Percentiles rank a stretch among this genome's conserved stretches.
Conservation (phyloP, 371 early-diverging fungal species). For the Mucor velutinosus region DNA sequence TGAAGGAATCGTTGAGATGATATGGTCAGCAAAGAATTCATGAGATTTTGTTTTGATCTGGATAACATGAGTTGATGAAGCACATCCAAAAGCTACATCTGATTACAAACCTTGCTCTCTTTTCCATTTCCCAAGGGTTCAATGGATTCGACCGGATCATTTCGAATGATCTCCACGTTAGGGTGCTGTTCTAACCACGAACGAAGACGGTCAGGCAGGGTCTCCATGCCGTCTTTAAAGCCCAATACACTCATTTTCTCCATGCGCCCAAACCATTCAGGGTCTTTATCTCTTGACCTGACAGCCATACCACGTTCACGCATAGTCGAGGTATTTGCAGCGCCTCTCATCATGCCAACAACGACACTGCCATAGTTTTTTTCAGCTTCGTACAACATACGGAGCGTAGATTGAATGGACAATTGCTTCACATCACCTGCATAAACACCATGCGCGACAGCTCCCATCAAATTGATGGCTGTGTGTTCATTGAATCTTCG, state of each 20-base stretch:
- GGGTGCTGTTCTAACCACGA: slow-evolving; percentile 43
- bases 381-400: slow-evolving; percentile 69
- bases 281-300: slow-evolving; percentile 38
- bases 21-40: slow-evolving; percentile 17
- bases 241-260: slow-evolving; percentile 75
- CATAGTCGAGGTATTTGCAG: slow-evolving; percentile 29
- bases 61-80: not conserved
- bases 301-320: slow-evolving; percentile 48
- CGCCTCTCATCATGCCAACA: slow-evolving; percentile 37
- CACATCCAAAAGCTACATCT: not conserved
- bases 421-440: slow-evolving; percentile 83
- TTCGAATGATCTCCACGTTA: slow-evolving; percentile 59
- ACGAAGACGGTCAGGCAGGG: slow-evolving; percentile 61
- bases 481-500: slow-evolving; percentile 71
- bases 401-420: slow-evolving; percentile 75
- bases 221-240: slow-evolving; percentile 81
- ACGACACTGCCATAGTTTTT: slow-evolving; percentile 68
- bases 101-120: slow-evolving; percentile 35
- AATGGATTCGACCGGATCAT: slow-evolving; percentile 41
- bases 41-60: slow-evolving; percentile 20
- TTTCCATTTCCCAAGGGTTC: slow-evolving; percentile 28
- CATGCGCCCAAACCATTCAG: slow-evolving; percentile 64
- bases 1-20: slow-evolving; percentile 76
- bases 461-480: slow-evolving; percentile 68
- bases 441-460: slow-evolving; percentile 92